phyloP scores from a whole-genome alignment of 106 monocot species.

The Xerophyta viscosa region DNA sequence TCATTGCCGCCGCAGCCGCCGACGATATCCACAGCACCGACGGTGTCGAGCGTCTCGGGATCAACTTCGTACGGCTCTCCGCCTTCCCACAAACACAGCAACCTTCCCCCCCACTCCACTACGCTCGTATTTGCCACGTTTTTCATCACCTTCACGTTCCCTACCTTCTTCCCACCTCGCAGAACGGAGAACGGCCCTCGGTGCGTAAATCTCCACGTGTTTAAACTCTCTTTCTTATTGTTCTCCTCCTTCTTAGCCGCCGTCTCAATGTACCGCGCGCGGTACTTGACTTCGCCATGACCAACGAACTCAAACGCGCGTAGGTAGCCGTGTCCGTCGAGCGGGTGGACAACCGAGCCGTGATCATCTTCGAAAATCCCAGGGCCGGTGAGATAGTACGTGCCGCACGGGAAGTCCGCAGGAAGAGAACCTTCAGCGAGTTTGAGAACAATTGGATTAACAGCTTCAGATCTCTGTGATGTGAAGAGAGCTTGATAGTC shows the following conservation, averaged over 20 bases:
- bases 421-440: constrained; percentile 39
- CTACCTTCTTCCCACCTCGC: constrained; percentile 44
- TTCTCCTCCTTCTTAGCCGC: constrained; percentile 61
- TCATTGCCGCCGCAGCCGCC: not conserved
- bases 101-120: constrained; percentile 44
- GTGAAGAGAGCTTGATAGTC: constrained; percentile 89
- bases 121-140: constrained; percentile 92
- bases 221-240: constrained; percentile 9
- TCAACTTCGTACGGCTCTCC: constrained; percentile 80
- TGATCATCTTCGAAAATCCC: constrained; percentile 84
- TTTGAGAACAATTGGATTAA: constrained; percentile 29
- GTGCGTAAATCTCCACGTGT: constrained; percentile 63
- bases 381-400: constrained; percentile 67
- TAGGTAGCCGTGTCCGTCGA: constrained; percentile 95
- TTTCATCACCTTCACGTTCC: constrained; percentile 94
- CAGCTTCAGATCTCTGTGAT: constrained; percentile 64
- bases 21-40: constrained; percentile 41
- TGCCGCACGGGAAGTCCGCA: constrained; percentile 40
- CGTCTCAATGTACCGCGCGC: constrained; percentile 68
- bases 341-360: constrained; percentile 82
- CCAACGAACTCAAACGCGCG: constrained; percentile 60
- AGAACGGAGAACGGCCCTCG: constrained; percentile 89
- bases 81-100: constrained; percentile 89
- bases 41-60: constrained; percentile 37
- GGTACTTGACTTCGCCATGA: constrained; percentile 28